phyloP scores from a whole-genome alignment of 306 rosid genomes.

The Pyrus communis region DNA sequence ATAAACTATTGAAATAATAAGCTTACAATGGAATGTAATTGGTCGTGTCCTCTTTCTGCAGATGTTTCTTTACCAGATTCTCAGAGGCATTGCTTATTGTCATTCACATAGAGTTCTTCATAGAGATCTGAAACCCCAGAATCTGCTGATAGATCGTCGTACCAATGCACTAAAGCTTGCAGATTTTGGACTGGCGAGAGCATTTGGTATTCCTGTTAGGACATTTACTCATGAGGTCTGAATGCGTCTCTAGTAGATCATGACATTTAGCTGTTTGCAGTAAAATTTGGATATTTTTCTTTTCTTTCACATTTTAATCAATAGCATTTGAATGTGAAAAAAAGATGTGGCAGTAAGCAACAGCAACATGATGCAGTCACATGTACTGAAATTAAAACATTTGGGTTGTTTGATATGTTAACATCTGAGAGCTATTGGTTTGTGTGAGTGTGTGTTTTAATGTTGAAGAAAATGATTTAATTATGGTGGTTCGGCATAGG shows the following conservation, averaged over 20 bases:
- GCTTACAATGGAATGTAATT: conserved; percentile 15
- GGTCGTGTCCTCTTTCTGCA: conserved; percentile 39
- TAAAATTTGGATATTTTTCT: background rate
- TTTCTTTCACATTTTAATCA: background rate
- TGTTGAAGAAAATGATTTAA: background rate
- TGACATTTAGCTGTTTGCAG: background rate
- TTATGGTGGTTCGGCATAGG: conserved; percentile 40
- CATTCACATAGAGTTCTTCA: conserved; percentile 99
- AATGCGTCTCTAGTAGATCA: background rate
- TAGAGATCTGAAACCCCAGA: conserved; percentile 96
- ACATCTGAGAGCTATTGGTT: background rate
- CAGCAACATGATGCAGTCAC: background rate
- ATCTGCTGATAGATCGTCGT: conserved; percentile 87
- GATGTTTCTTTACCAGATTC: conserved; percentile 97
- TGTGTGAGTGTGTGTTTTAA: background rate
- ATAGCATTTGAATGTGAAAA: background rate
- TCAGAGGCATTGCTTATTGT: conserved; percentile 98
- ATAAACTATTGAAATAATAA: conserved; percentile 8
- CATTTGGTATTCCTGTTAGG: conserved; percentile 98
- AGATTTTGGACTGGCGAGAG: conserved; percentile 98
- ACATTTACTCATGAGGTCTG: conserved; percentile 94
- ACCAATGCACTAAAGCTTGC: conserved; percentile 95
- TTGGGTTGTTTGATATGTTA: background rate
- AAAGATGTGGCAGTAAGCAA: background rate
- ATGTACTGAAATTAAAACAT: background rate